Base-by-base conservation (phyloP, 345 rosid species). In the Populus davidiana region DNA sequence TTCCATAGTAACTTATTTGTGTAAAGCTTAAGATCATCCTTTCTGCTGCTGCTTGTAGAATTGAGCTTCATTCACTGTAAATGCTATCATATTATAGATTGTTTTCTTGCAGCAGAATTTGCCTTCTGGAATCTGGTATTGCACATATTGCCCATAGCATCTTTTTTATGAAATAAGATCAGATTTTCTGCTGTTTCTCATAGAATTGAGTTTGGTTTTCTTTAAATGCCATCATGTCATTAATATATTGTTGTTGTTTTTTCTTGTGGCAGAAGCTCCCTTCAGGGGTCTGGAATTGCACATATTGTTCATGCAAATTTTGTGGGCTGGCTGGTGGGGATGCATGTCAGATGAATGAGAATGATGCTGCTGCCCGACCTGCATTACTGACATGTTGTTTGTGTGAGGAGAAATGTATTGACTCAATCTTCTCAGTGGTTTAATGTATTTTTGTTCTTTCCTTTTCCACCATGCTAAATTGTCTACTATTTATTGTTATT, bases 331-430 rank as follows among this genome's bases (percentile, higher is more conserved):
- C 77, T 80, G 82, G 78, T 71, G 87, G 86, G 75, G 83, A 78
- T 81, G 63, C 78, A 44, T 67, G 72, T 62, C 86, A 76, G 67
- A 74, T 33, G 77, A 79, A 75, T 62, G 82, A 74, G 69, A 69
- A 78, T 67, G 84, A 73, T 69, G 73, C 71, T 68, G 54, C 81
- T 71, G 71, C 74, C 33, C 69, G 23, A 47, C 78, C 82, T 52
- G 78, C 86, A 20, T 77, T 90, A 75, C 70, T 56, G 66, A 81
- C 80, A 8, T 92, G 99, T 88, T 52, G 49, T 81, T 75, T 88
- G 78, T 96, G 99, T 76, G 89, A 92, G 83, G 93, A 89, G 80
- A 93, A 92, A 89, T 95, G 99, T 95, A 93, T 64, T 74, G 71
- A 68, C 77, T 75, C 74, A 63, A 68, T 63, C 78, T 73, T 80